Conservation (phyloP, 2,329 filamentous ascomycete genomes). For the Exutisphaerella laricina region DNA sequence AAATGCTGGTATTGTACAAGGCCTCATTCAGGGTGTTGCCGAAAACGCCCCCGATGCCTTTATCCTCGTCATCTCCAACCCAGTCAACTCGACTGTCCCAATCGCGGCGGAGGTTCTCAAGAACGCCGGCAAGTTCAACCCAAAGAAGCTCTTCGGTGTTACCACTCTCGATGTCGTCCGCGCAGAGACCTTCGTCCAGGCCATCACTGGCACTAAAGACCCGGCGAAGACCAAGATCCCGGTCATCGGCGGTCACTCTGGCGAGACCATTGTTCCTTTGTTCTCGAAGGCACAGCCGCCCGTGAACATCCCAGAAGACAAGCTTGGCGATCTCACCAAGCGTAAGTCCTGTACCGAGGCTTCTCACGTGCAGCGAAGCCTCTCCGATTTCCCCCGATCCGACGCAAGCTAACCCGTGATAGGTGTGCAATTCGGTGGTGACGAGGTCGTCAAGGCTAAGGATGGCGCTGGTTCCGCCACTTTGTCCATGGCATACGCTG, state of each 20-base stretch:
- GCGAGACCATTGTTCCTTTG: slow-evolving; percentile 94
- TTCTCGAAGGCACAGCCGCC: slow-evolving; percentile 85
- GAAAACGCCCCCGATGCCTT: slow-evolving; percentile 88
- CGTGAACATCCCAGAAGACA: slow-evolving; percentile 77
- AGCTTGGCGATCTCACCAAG: slow-evolving; percentile 85
- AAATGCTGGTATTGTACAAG: slow-evolving; percentile 96
- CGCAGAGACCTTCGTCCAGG: slow-evolving; percentile 91
- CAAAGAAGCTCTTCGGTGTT: slow-evolving; percentile 94
- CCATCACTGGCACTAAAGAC: slow-evolving; percentile 74
- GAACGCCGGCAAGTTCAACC: slow-evolving; percentile 85
- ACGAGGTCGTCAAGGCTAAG: slow-evolving; percentile 95
- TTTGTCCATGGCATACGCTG: slow-evolving; percentile 91
- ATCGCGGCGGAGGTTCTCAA: slow-evolving; percentile 97
- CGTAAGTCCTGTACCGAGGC: slow-evolving; percentile 42
- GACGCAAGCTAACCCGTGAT: slow-evolving; percentile 12
- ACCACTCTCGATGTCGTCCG: slow-evolving; percentile 98
- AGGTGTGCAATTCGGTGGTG: slow-evolving; percentile 92
- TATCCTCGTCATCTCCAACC: slow-evolving; percentile 97
- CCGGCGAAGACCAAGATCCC: slow-evolving; percentile 79
- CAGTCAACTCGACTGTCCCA: slow-evolving; percentile 97
- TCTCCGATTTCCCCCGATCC: not conserved
- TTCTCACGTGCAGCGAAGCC: slow-evolving; percentile 29
- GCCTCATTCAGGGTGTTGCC: slow-evolving; percentile 80
- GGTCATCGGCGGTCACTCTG: slow-evolving; percentile 94
- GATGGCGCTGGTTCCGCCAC: slow-evolving; percentile 85